Evolutionary conservation across 1,284 basidiomycete genomes (phyloP).

Genomic region (Rhodotorula sp.): DNA sequence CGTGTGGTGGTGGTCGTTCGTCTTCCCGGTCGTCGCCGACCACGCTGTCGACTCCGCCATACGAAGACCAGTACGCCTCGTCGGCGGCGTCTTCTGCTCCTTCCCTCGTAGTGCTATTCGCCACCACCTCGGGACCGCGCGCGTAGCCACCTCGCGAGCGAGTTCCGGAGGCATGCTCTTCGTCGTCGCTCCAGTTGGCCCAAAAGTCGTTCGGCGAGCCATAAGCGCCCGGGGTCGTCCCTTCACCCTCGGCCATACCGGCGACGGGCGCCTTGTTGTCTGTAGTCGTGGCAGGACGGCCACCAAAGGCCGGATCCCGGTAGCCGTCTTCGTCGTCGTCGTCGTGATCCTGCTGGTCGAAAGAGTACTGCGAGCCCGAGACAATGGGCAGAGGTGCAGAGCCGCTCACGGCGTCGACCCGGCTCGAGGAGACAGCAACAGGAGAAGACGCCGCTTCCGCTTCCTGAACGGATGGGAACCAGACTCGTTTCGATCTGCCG

Average conservation of each 20-base stretch:
- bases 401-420: background rate
- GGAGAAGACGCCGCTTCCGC: background rate
- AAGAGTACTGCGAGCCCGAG: background rate
- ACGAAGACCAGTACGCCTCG: slow-evolving; percentile 7
- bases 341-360: background rate
- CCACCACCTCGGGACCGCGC: background rate
- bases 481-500: background rate
- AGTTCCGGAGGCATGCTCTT: background rate
- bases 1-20: background rate
- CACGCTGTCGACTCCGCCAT: slow-evolving; percentile 5
- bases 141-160: background rate
- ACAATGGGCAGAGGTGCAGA: background rate
- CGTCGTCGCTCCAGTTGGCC: slow-evolving; percentile 29
- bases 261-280: slow-evolving; percentile 7
- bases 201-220: slow-evolving; percentile 32
- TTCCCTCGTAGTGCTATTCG: background rate
- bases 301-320: background rate
- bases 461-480: background rate
- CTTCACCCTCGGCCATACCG: slow-evolving; percentile 28
- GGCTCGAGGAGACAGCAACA: background rate
- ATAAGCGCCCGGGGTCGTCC: slow-evolving; percentile 30
- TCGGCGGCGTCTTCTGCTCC: slow-evolving; percentile 1
- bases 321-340: background rate
- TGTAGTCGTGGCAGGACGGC: slow-evolving; percentile 4
- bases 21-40: slow-evolving; percentile 2